Evolutionary conservation across 106 monocot species (phyloP).

Genomic region (Dendrobium nobile): DNA sequence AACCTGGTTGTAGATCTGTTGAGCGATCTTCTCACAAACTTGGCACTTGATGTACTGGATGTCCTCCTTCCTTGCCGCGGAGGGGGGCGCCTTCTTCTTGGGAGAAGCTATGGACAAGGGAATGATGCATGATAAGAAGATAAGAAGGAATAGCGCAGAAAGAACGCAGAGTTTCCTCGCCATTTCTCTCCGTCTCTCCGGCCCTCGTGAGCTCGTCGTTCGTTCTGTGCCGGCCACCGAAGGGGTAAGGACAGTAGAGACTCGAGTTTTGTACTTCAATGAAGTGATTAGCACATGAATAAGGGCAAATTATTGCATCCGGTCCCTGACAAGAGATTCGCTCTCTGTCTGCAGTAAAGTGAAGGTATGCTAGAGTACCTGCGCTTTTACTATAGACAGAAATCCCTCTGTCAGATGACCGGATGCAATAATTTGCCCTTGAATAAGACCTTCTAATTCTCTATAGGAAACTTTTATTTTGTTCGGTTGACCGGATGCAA

Average conservation of each 20-base stretch:
- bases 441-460: too few relatives aligned
- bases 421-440: too few relatives aligned
- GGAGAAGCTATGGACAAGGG: slow-evolving; percentile 18
- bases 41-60: slow-evolving; percentile 87
- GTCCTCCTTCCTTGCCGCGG: slow-evolving; percentile 67
- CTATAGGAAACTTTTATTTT: too few relatives aligned
- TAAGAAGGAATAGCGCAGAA: not conserved
- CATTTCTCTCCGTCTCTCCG: not conserved
- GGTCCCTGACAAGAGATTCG: too few relatives aligned
- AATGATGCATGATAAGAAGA: slow-evolving; percentile 13
- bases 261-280: not conserved
- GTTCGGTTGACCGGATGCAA: too few relatives aligned
- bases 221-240: not conserved
- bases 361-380: too few relatives aligned
- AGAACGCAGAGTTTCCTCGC: not conserved
- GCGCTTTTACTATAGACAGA: too few relatives aligned
- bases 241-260: not conserved
- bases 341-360: too few relatives aligned
- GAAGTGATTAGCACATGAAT: not conserved
- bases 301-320: too few relatives aligned
- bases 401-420: too few relatives aligned
- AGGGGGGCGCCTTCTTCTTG: slow-evolving; percentile 31
- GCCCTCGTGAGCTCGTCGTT: not conserved
- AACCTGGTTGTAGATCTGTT: slow-evolving; percentile 69
- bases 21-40: slow-evolving; percentile 82